Percentiles rank a stretch among this genome's conserved stretches.
Conservation (phyloP, 2,329 filamentous ascomycete species). For the Ophiostoma montium region DNA sequence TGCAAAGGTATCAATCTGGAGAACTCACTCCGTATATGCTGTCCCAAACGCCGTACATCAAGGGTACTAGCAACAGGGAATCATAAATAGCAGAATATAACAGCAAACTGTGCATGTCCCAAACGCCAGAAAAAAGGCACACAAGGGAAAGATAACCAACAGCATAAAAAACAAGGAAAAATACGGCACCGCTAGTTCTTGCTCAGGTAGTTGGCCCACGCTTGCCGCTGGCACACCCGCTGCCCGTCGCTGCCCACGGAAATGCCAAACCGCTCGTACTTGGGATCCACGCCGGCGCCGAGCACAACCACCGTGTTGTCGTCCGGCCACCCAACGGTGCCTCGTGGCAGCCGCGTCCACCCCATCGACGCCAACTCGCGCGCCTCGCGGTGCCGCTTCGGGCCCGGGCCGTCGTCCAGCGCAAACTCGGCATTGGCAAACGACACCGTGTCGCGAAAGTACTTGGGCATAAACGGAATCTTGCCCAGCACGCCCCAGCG, state of each 20-base stretch:
- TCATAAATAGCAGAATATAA: not conserved
- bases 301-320: conserved; percentile 63
- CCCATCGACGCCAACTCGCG: conserved; percentile 31
- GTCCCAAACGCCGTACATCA: not conserved
- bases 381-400: conserved; percentile 19
- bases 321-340: conserved; percentile 70
- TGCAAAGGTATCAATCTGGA: not conserved
- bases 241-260: conserved; percentile 54
- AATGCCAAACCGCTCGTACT: conserved; percentile 79
- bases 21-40: not conserved
- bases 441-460: conserved; percentile 84
- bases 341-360: conserved; percentile 54
- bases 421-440: conserved; percentile 72
- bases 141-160: not conserved
- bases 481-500: conserved; percentile 81
- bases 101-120: not conserved
- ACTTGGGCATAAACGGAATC: conserved; percentile 68
- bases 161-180: not conserved
- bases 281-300: conserved; percentile 63
- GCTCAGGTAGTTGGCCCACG: conserved; percentile 65
- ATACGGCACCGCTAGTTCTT: conserved; percentile 3
- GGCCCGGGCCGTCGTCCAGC: conserved; percentile 46
- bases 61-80: not conserved
- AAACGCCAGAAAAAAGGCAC: not conserved
- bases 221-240: conserved; percentile 52